A percentile compares a stretch with the other conserved stretches of the same genome.
phyloP scores from a whole-genome alignment of 1,139 yeast species.

The Candida gigantensis region DNA sequence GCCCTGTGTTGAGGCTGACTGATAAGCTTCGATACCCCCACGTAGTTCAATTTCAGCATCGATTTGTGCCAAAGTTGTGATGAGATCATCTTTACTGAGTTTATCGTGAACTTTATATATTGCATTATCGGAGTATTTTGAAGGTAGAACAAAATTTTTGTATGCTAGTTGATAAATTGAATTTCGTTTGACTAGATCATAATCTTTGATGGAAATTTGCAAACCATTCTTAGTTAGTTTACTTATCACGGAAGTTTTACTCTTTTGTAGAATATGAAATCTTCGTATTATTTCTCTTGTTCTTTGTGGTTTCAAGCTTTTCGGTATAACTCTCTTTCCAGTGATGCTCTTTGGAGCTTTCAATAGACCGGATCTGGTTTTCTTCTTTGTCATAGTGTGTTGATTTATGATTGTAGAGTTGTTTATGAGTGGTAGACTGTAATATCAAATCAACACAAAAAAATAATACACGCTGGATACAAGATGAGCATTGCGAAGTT shows the following conservation, averaged over 20 bases:
- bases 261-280: constrained; percentile 63
- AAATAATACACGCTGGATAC: background rate
- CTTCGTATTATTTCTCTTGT: constrained; percentile 69
- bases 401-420: background rate
- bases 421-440: too few relatives aligned
- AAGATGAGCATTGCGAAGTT: constrained; percentile 9
- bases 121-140: constrained; percentile 16
- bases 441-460: background rate
- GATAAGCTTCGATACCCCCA: constrained; percentile 78
- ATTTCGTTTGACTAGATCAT: constrained; percentile 18
- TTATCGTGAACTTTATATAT: constrained; percentile 24
- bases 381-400: constrained; percentile 14
- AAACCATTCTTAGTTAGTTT: constrained; percentile 21
- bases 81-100: constrained; percentile 18
- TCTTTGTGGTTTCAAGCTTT: constrained; percentile 59
- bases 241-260: constrained; percentile 39
- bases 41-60: constrained; percentile 58
- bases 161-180: constrained; percentile 7
- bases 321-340: constrained; percentile 21
- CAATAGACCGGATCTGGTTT: constrained; percentile 21
- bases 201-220: constrained; percentile 21
- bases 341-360: constrained; percentile 35
- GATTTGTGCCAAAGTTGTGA: constrained; percentile 47
- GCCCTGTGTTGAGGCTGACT: constrained; percentile 84
- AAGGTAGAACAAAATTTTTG: constrained; percentile 9